Base-by-base conservation (phyloP, 129 eudicot species). In the Silybum marianum region DNA sequence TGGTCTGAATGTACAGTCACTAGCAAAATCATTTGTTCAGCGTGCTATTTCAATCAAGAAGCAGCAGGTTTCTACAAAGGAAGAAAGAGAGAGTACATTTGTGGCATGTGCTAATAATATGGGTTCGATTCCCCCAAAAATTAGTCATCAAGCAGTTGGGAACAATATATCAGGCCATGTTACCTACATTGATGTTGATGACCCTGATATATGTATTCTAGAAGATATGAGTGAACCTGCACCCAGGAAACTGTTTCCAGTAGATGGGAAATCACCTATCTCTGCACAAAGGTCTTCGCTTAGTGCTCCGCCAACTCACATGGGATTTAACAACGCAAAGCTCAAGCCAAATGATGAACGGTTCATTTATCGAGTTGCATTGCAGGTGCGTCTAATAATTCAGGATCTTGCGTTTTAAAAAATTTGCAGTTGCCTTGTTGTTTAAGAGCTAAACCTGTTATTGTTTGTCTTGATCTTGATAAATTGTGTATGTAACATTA, bases 171-270 rank as follows among this genome's bases (percentile, higher is more conserved):
- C 62, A 32, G 79, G 48, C 48, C 51, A 78, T 74, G 72, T 73
- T 74, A 80, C 79, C 60, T 63, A 68, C 34, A 85, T 72, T 74
- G 94, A 88, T 40, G 79, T 77, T 63, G 94, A 90, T 81, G 97
- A 92, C 39, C 79, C 86, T 69, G 97, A 95, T 84, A 78, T 95
- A 24, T 89, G 90, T 84, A 89, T 95, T 85, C 85, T 92, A 76
- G 99, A 95, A 86, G 88, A 95, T 80, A 75, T 87, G 82, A 92
- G 95, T 90, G 90, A 48, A 39, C 92, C 93, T 76, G 83, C 88
- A 63, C 89, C 82, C 8, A 74, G 51, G 9, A 86, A 79, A 60
- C 83, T 24, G 11, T 71, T 48, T 54, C 73, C 85, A 67, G 65
- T 75, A 24, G 85, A 71, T 84, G 85, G 63, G 58, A 88, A 88